Base-by-base conservation (phyloP, 805 yeast species). In the Sugiyamaella mastotermitis region DNA sequence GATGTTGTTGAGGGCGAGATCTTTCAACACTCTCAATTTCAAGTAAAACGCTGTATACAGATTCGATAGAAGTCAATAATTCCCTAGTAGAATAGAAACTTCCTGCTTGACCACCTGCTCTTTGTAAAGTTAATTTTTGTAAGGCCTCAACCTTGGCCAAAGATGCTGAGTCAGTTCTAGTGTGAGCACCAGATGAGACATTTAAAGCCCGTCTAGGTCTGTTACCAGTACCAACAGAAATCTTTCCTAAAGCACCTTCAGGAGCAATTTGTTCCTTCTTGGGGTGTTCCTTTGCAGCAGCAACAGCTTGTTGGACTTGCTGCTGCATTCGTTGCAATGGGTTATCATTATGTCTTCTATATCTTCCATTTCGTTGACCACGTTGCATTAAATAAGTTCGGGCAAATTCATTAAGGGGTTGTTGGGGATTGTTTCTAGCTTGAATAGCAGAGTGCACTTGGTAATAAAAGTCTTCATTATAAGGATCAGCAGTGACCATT, bases 291-390 rank as follows among this genome's bases (percentile, higher is more conserved):
- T 85, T 84, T 17, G 97, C 98, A 27, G 85, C 90, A 38, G 90
- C 83, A 13, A 90, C 97, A 11, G 97, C 97, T 54, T 83, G 85
- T 56, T 87, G 94, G 37, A 90, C 95, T 66, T 90, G 97, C 59
- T 87, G 95, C 65, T 90, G 97, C 95, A 92, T 85, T 69, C 97
- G 80, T 67, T 85, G 95, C 53, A 88, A 71, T 1, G 95, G 96
- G 48, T 86, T 78, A 60, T 85, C 94, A 27, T 57, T 55, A 34
- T 51, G 55, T 27, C 52, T 46, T 27, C 59, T 40, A 38, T 52
- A 52, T 26, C 65, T 50, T 32, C 63, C 52, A 40, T 84, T 67
- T 62, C 92, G 76, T 62, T 85, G 94, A 37, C 95, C 95, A 42
- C 94, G 80, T 58, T 83, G 94, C 54, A 85, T 92, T 56, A 87